A percentile compares a stretch with the other conserved stretches of the same genome.
These are phyloP conservation scores for Paramecium sexaurelia DNA, from an alignment of 73 alveolate species.

Conservation along the genomic window DNA sequence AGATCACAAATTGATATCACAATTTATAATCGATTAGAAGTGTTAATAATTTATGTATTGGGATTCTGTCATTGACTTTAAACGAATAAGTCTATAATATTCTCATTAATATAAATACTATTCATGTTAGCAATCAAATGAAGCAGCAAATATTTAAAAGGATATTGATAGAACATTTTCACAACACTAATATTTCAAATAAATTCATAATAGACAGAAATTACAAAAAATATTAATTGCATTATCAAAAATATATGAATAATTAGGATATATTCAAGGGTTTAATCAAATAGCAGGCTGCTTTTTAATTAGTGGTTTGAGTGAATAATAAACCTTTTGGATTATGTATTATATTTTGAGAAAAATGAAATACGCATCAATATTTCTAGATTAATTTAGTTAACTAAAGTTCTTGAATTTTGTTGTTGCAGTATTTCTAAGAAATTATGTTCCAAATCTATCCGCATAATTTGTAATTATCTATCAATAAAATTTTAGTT, in stretches of 20 bases:
- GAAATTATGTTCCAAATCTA: neutral
- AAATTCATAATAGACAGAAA: constrained; percentile 9
- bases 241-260: neutral
- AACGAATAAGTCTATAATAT: neutral
- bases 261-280: constrained; percentile 22
- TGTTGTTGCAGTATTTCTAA: neutral
- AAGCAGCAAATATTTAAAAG: neutral
- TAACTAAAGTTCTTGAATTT: constrained; percentile 7
- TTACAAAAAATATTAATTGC: neutral
- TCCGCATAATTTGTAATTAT: neutral
- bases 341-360: constrained; percentile 27
- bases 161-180: constrained; percentile 47
- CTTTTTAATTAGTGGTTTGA: neutral
- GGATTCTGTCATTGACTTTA: constrained; percentile 29
- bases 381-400: neutral
- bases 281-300: constrained; percentile 38
- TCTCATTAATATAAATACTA: neutral
- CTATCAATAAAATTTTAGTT: neutral
- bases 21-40: neutral
- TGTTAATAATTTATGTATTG: constrained; percentile 18
- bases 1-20: neutral
- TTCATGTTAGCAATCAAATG: constrained; percentile 9
- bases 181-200: neutral
- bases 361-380: neutral
- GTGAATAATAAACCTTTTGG: constrained; percentile 35